phyloP scores from a whole-genome alignment of 306 rosid species.

The Sphenostylis stenocarpa region DNA sequence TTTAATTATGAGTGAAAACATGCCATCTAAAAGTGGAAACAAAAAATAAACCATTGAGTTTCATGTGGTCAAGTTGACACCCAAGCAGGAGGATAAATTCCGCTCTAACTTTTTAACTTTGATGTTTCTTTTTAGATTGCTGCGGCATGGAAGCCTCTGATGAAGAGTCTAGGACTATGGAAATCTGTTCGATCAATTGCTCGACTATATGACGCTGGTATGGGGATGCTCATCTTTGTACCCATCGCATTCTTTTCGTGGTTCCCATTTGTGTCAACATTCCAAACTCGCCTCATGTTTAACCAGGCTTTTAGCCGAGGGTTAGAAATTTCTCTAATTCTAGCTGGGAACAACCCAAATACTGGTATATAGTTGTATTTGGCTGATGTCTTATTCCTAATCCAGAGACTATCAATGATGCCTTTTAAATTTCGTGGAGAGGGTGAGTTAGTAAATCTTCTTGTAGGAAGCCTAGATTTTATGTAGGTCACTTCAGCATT shows the following conservation, averaged over 20 bases:
- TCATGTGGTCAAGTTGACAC: neutral
- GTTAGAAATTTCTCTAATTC: slow-evolving; percentile 83
- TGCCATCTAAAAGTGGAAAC: neutral
- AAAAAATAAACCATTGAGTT: neutral
- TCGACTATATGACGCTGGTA: slow-evolving; percentile 86
- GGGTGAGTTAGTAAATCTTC: neutral
- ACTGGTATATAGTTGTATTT: slow-evolving; percentile 50
- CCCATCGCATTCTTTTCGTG: slow-evolving; percentile 83
- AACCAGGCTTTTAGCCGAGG: slow-evolving; percentile 98
- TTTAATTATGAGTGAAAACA: neutral
- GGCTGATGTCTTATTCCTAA: slow-evolving; percentile 6
- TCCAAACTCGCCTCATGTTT: slow-evolving; percentile 96
- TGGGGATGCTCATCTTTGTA: slow-evolving; percentile 90
- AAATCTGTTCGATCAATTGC: slow-evolving; percentile 82
- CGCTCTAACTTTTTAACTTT: slow-evolving; percentile 4
- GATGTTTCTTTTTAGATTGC: slow-evolving; percentile 67
- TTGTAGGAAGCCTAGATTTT: slow-evolving; percentile 23
- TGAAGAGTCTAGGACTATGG: slow-evolving; percentile 78
- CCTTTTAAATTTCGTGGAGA: neutral
- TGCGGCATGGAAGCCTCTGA: slow-evolving; percentile 84
- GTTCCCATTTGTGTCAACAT: slow-evolving; percentile 94
- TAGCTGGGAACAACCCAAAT: slow-evolving; percentile 90
- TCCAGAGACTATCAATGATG: neutral
- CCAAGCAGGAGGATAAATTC: neutral
- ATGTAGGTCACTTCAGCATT: neutral